These are phyloP conservation scores for Pyrenophora tritici-repentis DNA, from an alignment of 2,329 filamentous ascomycete genomes.

Conservation along the genomic window DNA sequence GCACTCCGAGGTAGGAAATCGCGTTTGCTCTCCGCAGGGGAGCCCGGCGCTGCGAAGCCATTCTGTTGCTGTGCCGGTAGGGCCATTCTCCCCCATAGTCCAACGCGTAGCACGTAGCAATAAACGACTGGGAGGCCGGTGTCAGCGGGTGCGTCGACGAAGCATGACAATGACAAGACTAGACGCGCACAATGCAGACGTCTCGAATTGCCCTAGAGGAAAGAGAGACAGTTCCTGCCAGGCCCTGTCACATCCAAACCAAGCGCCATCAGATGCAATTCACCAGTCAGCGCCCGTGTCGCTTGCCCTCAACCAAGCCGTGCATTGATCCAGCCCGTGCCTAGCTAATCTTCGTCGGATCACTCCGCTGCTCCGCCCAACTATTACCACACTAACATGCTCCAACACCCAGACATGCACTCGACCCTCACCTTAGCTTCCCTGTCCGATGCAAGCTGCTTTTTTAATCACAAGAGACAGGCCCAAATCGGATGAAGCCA, in stretches of 20 bases:
- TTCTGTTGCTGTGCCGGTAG: constrained; percentile 41
- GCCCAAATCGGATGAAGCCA: too few species aligned
- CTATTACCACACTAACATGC: not conserved
- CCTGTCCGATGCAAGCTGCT: constrained; percentile 3
- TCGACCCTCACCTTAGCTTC: not conserved
- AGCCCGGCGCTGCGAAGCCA: constrained; percentile 33
- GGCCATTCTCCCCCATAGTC: constrained; percentile 45
- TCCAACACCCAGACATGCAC: not conserved
- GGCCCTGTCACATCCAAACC: constrained; percentile 27
- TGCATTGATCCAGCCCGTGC: constrained; percentile 10
- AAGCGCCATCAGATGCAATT: constrained; percentile 31
- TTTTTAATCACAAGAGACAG: not conserved
- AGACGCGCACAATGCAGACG: constrained; percentile 32
- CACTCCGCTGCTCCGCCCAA: constrained; percentile 11
- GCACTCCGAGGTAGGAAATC: constrained; percentile 28
- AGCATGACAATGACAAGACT: constrained; percentile 20
- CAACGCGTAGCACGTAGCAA: constrained; percentile 20
- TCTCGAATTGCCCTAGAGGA: constrained; percentile 29
- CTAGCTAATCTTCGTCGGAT: constrained; percentile 6
- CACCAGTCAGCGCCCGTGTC: constrained; percentile 24
- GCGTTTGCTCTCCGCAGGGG: constrained; percentile 34
- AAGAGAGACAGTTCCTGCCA: constrained; percentile 30
- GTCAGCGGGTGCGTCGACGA: constrained; percentile 25
- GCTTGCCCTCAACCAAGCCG: constrained; percentile 4
- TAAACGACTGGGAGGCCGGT: constrained; percentile 14